Evolutionary conservation across 768 basidiomycete genomes (phyloP), one percentile per base, ranked within the genome.

Genomic region (Fibroporia radiculosa): DNA sequence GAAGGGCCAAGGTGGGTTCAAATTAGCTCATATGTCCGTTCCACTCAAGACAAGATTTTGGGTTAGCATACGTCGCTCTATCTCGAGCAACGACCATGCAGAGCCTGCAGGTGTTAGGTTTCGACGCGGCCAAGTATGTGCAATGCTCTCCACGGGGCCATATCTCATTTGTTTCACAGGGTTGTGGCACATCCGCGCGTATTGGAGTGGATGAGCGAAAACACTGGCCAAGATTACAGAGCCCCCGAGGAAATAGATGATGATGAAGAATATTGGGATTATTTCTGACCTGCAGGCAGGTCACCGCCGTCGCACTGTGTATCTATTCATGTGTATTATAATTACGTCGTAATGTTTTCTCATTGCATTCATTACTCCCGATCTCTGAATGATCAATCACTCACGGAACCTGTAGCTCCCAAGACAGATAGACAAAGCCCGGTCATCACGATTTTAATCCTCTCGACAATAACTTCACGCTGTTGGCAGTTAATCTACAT

Each of bases 61-160:
- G 18, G 14, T 12, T 19, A 83, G 82, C 79, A 3, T 84, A 83
- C 55, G 82, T 85, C 19, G 81, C 80, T 1, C 71, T 85, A 32
- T 87, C 84, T 11, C 76, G 85, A 12, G 85, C 84, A 12, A 85
- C 79, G 1, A 73, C 63, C n/a, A 71, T 84, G 71, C 72, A 73
- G 19, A 66, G 70, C 3, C 66, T 88, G 13, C 74, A 88, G 56
- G 77, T 88, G 6, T 62, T 76, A 16, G 75, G 76, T 52, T 88
- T 87, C 56, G 62, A 79, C 51, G 61, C 74, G 0, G 56, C 61
- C 27, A 86, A 76, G 82, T 81, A 53, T 33, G 77, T 43, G 6
- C 24, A 27, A 3, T 24, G 8, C 14, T 8, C 24, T 35, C 16
- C 14, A 8, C 16, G 34, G 13, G 34, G 7, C 16, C 20, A 12